Conservation (phyloP, 1,284 basidiomycete species). For the Ganoderma meredithae region DNA sequence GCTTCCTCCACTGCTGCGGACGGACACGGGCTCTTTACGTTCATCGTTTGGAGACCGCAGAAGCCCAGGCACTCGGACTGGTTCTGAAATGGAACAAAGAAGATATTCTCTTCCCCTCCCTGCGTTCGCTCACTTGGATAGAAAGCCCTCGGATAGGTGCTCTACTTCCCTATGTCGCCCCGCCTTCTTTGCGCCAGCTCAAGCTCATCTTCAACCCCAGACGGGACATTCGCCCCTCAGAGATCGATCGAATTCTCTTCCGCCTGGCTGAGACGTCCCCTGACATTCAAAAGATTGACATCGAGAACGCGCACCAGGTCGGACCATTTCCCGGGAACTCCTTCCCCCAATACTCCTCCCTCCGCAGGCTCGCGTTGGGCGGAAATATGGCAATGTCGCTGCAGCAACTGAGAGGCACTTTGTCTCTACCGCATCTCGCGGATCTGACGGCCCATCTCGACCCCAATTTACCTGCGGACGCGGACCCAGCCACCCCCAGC, state of each 20-base stretch:
- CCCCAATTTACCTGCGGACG: background rate
- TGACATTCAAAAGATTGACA: background rate
- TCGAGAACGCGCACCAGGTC: background rate
- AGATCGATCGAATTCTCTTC: background rate
- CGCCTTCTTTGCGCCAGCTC: background rate
- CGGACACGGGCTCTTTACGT: background rate
- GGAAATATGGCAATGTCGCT: background rate
- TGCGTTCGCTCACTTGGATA: conserved; percentile 1
- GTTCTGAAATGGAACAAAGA: background rate
- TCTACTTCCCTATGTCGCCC: background rate
- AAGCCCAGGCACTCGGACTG: background rate
- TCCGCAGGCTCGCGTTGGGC: background rate
- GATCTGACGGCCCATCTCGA: background rate
- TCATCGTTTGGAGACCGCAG: background rate
- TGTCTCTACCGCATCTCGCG: background rate
- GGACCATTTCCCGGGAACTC: background rate
- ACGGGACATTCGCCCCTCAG: background rate
- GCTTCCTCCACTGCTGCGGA: conserved; percentile 5
- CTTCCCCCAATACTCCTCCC: background rate
- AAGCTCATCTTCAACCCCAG: background rate
- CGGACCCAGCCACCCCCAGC: background rate
- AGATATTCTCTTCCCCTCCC: background rate
- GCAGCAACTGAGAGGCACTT: background rate
- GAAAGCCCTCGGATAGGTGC: background rate
- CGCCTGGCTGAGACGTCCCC: background rate